Base-by-base conservation (phyloP, 2,329 filamentous ascomycete species). In the Lachnellula arida region DNA sequence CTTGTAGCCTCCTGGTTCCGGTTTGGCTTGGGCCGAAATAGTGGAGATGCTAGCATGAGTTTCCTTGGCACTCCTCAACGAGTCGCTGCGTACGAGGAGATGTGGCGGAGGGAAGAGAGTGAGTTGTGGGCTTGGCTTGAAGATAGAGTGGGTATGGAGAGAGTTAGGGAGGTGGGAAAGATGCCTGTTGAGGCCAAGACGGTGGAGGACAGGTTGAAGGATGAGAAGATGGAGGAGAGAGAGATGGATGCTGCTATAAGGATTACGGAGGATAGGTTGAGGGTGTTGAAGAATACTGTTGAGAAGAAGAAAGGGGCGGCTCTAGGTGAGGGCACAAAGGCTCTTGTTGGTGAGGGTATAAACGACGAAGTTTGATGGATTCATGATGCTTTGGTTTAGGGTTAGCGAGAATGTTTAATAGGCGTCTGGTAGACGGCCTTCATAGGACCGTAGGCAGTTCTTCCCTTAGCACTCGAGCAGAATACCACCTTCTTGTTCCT, bases 61-160 rank as follows among this genome's bases (percentile, higher is more conserved):
- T 76, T 73, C 65, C 60, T 75, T 60, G 44, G 68, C 54, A 64
- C 65, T 25, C 81, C 88, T 0, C 85, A 92, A 54, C 82, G 91
- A 5, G 74, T 91, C 15, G 85, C 87, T 2, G 91, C 89, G 0
- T 97, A 97, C 70, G 92, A 97, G 63, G 89, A 96, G 73, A 88
- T 97, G 68, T 99, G 69, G 64, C 62, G 67, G 51, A 59, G 64
- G 51, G 71, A 72, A 58, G 70, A 71, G 39, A 71, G 68, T 46
- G 69, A 72, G 47, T 57, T 72, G 0, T 71, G 71, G 63, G 59
- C 67, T 52, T 70, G 67, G 71, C 60, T 67, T 4, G 66, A 66
- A 49, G 68, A 67, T 47, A 60, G 67, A 23, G 64, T 68, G 4
- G 67, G 65, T 2, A 93, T 92, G 88, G 90, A 2, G 75, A 94